A percentile compares a stretch with the other conserved stretches of the same genome.
These are phyloP conservation scores for Melaleuca alternifolia DNA, from an alignment of 345 rosid genomes.

Conservation along the genomic window DNA sequence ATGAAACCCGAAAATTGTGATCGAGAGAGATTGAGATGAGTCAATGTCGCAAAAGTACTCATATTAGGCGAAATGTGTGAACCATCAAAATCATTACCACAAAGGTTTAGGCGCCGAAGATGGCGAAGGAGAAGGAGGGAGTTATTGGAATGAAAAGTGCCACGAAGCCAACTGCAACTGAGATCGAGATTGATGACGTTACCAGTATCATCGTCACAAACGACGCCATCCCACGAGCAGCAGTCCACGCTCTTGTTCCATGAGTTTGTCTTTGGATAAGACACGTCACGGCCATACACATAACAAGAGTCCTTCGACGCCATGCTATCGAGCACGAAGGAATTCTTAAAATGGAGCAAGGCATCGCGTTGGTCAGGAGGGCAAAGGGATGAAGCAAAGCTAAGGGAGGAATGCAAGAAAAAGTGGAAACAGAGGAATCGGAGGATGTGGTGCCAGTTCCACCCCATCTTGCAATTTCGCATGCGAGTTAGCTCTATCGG, in stretches of 20 bases:
- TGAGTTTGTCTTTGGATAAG: not conserved
- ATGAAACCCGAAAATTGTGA: rapidly evolving
- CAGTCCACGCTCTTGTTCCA: not conserved
- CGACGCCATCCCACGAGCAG: not conserved
- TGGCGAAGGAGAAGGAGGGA: too few relatives aligned
- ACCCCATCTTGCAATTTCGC: not conserved
- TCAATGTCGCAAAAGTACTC: not conserved
- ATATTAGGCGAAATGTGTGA: too few relatives aligned
- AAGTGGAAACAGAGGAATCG: not conserved
- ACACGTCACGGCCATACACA: rapidly evolving
- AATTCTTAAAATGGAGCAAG: not conserved
- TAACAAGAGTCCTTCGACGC: not conserved
- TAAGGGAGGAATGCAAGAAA: not conserved
- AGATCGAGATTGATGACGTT: not conserved
- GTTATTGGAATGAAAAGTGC: too few relatives aligned
- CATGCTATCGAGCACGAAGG: not conserved
- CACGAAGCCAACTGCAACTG: not conserved
- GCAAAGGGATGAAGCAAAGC: not conserved
- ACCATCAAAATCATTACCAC: too few relatives aligned
- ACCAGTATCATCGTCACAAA: not conserved
- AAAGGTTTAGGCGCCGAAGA: too few relatives aligned
- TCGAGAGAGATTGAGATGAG: not conserved
- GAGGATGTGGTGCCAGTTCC: rapidly evolving
- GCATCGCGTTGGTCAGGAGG: not conserved
- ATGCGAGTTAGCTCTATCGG: not conserved